These are phyloP conservation scores for Coemansia sp. DNA, from an alignment of 192 early-diverging fungal genomes.

Conservation along the genomic window DNA sequence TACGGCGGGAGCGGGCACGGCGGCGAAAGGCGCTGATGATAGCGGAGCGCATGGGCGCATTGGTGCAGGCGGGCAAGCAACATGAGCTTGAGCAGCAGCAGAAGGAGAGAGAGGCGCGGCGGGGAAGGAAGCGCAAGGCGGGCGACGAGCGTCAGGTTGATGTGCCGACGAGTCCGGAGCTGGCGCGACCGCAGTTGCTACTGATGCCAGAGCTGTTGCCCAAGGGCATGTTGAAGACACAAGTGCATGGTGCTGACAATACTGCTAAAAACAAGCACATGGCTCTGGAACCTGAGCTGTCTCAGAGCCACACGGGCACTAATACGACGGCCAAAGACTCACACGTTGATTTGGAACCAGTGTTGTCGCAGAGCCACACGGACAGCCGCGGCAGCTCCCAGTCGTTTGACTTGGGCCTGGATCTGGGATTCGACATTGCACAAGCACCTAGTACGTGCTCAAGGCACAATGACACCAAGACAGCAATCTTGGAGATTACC, in stretches of 20 bases:
- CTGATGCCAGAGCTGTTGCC: conserved; percentile 45
- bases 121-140: conserved; percentile 12
- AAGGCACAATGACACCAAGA: background rate
- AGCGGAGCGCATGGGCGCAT: conserved; percentile 19
- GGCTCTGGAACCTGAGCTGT: background rate
- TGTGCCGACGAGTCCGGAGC: conserved; percentile 16
- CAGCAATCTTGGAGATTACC: conserved; percentile 38
- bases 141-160: background rate
- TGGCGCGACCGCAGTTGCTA: conserved; percentile 37
- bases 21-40: conserved; percentile 26
- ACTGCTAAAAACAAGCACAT: background rate
- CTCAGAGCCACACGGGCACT: background rate
- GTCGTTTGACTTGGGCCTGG: conserved; percentile 31
- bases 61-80: conserved; percentile 24
- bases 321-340: too few species aligned
- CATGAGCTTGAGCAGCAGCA: background rate
- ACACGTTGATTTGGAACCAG: background rate
- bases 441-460: background rate
- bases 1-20: conserved; percentile 6
- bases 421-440: conserved; percentile 40
- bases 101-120: background rate
- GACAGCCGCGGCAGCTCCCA: background rate
- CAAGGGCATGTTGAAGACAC: conserved; percentile 27
- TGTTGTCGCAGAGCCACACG: conserved; percentile 3
- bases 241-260: background rate